A percentile compares a stretch with the other conserved stretches of the same genome.
phyloP scores from a whole-genome alignment of 2,329 filamentous ascomycete genomes.

The Fusarium oligoseptatum region DNA sequence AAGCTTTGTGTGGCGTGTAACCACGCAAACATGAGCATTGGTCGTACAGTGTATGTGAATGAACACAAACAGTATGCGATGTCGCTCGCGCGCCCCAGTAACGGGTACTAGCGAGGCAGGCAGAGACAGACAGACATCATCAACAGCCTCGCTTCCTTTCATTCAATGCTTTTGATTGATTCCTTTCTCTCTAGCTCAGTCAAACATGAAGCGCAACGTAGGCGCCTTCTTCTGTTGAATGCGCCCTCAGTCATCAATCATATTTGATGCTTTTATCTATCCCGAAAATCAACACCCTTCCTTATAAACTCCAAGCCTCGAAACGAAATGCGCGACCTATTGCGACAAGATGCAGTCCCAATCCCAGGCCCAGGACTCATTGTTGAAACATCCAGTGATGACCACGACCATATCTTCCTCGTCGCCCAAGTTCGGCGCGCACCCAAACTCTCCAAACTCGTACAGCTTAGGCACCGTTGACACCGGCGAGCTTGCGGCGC shows the following conservation, averaged over 20 bases:
- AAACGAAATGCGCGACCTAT: slow-evolving; percentile 33
- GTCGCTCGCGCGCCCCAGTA: slow-evolving; percentile 19
- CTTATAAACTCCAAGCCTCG: slow-evolving; percentile 43
- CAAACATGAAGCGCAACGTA: slow-evolving; percentile 6
- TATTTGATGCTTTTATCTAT: slow-evolving; percentile 41
- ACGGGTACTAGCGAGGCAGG: slow-evolving; percentile 3
- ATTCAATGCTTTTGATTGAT: slow-evolving; percentile 6
- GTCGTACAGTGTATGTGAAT: slow-evolving; percentile 33
- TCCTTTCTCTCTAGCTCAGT: neutral
- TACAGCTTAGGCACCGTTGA: slow-evolving; percentile 38
- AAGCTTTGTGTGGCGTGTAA: neutral
- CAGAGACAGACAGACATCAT: slow-evolving; percentile 3
- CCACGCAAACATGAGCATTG: neutral
- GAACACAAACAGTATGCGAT: slow-evolving; percentile 35
- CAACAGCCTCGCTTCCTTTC: neutral
- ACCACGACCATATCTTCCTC: slow-evolving; percentile 3
- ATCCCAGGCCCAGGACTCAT: slow-evolving; percentile 7
- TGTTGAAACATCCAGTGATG: slow-evolving; percentile 7
- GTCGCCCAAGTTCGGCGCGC: neutral
- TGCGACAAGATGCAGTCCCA: slow-evolving; percentile 26
- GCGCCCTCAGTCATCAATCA: slow-evolving; percentile 12
- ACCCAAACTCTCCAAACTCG: neutral
- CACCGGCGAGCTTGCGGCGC: slow-evolving; percentile 52
- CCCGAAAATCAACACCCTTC: slow-evolving; percentile 37
- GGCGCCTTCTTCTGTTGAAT: neutral